Conservation (phyloP, 495 filamentous ascomycete genomes). For the Neurospora discreta region DNA sequence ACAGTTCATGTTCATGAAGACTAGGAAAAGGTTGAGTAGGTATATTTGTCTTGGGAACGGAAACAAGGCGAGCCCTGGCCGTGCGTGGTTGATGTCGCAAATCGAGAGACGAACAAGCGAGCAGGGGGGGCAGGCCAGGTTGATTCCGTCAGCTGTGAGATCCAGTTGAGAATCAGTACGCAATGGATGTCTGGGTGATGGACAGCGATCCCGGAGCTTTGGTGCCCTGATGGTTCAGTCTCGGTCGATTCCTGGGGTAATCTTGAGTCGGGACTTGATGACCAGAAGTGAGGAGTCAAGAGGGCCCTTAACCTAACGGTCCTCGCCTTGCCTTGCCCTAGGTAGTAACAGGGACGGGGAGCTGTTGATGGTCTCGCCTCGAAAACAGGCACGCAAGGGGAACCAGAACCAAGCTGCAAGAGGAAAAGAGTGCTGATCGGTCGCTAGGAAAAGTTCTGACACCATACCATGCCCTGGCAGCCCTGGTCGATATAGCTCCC, state of each 20-base stretch:
- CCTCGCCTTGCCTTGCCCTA: neutral
- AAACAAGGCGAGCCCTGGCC: neutral
- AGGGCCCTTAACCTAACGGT: neutral
- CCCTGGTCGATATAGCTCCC: neutral
- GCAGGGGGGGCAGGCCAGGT: neutral
- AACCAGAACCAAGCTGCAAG: neutral
- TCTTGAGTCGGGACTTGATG: neutral
- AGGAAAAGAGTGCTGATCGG: neutral
- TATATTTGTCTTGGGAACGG: neutral
- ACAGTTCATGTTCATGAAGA: neutral
- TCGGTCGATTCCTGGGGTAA: neutral
- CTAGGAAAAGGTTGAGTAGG: neutral
- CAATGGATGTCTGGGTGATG: neutral
- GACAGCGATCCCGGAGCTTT: neutral
- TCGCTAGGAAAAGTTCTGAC: neutral
- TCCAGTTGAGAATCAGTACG: neutral
- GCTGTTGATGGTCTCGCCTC: neutral
- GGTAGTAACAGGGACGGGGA: neutral
- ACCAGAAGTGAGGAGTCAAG: neutral
- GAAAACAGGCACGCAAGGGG: neutral
- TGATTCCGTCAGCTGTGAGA: neutral
- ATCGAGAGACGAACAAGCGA: neutral
- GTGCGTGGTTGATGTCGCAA: neutral
- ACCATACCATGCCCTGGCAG: neutral
- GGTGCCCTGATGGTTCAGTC: neutral